Evolutionary conservation across 495 filamentous ascomycete species (phyloP), one percentile per base, ranked within the genome.

Genomic region (Aspergillus incahuasiensis): DNA sequence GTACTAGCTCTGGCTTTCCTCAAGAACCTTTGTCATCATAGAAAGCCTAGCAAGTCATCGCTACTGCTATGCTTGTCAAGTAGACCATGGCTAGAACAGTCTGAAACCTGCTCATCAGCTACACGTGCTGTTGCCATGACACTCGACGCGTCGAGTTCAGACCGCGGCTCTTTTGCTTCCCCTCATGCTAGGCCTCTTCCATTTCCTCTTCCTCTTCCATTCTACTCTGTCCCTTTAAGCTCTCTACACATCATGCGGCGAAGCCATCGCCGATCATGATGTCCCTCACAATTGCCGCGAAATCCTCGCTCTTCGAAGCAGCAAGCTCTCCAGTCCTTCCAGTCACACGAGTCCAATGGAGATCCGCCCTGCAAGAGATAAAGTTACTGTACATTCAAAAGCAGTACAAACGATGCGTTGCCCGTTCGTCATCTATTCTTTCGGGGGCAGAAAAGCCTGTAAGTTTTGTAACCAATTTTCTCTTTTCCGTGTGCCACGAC

Each of bases 361-460:
- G 62, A 35, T 7, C 5, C 6, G 60, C 58, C 6, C 60, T 79
- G 0, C 48, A 57, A 3, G 59, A 64, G 5, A 61, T 76, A 40
- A 79, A 77, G 51, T 30, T 61, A 19, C 56, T 75, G 9, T 76
- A 72, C 56, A 40, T 69, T 15, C 68, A 68, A 20, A 65, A 63
- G 3, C 74, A 77, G 45, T 79, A 75, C 63, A 77, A 78, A 45
- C 68, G 74, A 57, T 80, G 78, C 64, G 60, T 66, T 13, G 58
- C 67, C n/a, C 65, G 64, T 19, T 69, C 67, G 34, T 51, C 55
- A 5, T 62, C 71, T 13, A 56, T 79, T 9, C 57, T 78, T 0
- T 46, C 46, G 6, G 54, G 56, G 6, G 57, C 62, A 18, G 64
- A 54, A 4, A 48, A 54, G 40, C 62, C 63, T 28, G 74, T 77